phyloP scores from a whole-genome alignment of 2,329 filamentous ascomycete species.

The Truncatella angustata region DNA sequence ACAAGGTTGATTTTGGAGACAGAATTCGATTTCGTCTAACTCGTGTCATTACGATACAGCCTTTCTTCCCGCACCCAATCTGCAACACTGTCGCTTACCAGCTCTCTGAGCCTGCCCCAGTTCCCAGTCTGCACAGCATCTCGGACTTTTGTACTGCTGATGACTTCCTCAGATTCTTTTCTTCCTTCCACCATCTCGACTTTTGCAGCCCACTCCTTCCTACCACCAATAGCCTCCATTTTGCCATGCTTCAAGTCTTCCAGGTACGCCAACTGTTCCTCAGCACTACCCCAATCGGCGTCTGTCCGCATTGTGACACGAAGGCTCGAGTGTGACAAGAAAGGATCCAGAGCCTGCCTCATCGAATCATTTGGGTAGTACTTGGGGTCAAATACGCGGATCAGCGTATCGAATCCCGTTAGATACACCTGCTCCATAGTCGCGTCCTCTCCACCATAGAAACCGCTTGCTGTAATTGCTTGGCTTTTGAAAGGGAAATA shows the following conservation, averaged over 20 bases:
- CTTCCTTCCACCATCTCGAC: conserved; percentile 58
- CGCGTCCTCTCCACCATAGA: conserved; percentile 32
- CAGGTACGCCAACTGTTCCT: conserved; percentile 55
- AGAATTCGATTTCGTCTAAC: not conserved
- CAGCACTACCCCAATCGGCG: conserved; percentile 56
- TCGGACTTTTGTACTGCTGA: conserved; percentile 64
- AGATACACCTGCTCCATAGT: conserved; percentile 61
- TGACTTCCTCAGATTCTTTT: conserved; percentile 37
- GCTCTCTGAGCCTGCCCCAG: conserved; percentile 42
- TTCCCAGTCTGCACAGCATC: conserved; percentile 48
- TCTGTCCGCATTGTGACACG: conserved; percentile 63
- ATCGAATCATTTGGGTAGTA: conserved; percentile 61
- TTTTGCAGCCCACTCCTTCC: conserved; percentile 54
- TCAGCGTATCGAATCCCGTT: conserved; percentile 73
- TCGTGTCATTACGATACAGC: conserved; percentile 45
- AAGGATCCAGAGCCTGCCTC: conserved; percentile 55
- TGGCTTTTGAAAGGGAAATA: conserved; percentile 53
- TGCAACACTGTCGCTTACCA: conserved; percentile 58
- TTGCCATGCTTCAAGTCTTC: conserved; percentile 43
- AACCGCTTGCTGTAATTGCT: conserved; percentile 26
- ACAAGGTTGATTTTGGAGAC: not conserved
- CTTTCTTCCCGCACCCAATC: conserved; percentile 55
- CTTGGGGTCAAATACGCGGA: conserved; percentile 69
- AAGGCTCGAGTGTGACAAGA: conserved; percentile 61
- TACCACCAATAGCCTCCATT: conserved; percentile 52